These are phyloP conservation scores for Lactarius hengduanensis DNA, from an alignment of 768 basidiomycete species.

Conservation along the genomic window DNA sequence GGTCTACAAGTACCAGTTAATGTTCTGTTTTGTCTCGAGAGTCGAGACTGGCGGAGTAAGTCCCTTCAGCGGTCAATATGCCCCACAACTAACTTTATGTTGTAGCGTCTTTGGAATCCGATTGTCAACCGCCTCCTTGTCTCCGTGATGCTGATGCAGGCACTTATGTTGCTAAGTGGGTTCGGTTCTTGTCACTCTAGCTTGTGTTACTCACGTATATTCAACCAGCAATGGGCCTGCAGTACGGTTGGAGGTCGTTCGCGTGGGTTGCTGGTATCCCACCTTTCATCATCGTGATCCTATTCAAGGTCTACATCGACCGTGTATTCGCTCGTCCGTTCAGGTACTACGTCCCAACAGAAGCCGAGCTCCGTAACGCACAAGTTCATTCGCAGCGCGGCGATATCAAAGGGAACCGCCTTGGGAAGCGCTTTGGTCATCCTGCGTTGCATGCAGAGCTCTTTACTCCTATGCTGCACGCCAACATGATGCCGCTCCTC, in stretches of 20 bases:
- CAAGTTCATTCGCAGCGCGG: conserved; percentile 77
- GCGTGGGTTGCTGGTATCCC: conserved; percentile 85
- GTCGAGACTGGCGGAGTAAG: conserved; percentile 93
- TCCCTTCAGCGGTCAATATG: conserved; percentile 26
- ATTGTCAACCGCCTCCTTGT: conserved; percentile 83
- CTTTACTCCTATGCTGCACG: conserved; percentile 86
- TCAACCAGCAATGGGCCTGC: conserved; percentile 75
- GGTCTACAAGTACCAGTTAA: conserved; percentile 95
- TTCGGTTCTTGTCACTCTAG: conserved; percentile 18
- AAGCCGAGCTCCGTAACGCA: conserved; percentile 68
- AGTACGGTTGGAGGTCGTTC: conserved; percentile 65
- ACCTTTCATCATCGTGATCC: conserved; percentile 72
- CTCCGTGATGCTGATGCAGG: conserved; percentile 82
- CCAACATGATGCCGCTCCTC: conserved; percentile 79
- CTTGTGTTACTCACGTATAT: conserved; percentile 26
- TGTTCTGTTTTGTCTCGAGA: conserved; percentile 88
- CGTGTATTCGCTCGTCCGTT: conserved; percentile 66
- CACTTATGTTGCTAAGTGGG: conserved; percentile 83
- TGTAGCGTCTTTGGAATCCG: conserved; percentile 90
- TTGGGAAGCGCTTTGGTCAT: conserved; percentile 93
- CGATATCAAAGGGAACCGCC: conserved; percentile 68
- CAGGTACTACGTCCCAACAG: conserved; percentile 81
- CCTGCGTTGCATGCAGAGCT: conserved; percentile 85
- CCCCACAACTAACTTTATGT: conserved; percentile 14
- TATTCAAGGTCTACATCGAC: conserved; percentile 84